Evolutionary conservation across 805 yeast species (phyloP).

Genomic region (Wickerhamomyces canadensis): DNA sequence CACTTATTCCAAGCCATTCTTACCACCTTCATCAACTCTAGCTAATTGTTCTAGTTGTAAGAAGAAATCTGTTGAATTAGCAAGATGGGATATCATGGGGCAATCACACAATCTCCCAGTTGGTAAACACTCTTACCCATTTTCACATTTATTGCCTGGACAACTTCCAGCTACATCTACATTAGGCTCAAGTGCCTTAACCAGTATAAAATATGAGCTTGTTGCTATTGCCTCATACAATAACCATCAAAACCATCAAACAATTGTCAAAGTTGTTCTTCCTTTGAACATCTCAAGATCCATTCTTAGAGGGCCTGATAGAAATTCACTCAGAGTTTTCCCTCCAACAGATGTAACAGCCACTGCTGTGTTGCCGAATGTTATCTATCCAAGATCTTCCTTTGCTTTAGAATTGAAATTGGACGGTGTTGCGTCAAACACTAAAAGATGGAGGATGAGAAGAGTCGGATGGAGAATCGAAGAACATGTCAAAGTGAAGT

Average conservation of each 20-base stretch:
- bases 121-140: conserved; percentile 85
- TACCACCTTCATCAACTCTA: conserved; percentile 44
- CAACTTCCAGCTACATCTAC: conserved; percentile 70
- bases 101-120: conserved; percentile 49
- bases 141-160: conserved; percentile 86
- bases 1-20: conserved; percentile 59
- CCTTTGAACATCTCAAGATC: conserved; percentile 76
- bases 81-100: conserved; percentile 82
- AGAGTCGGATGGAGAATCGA: conserved; percentile 86
- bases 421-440: conserved; percentile 59
- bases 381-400: conserved; percentile 79
- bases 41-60: conserved; percentile 56
- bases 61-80: conserved; percentile 52
- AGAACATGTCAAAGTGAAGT: conserved; percentile 64
- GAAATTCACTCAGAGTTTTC: conserved; percentile 83
- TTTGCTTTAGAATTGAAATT: conserved; percentile 79
- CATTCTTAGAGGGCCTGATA: conserved; percentile 73
- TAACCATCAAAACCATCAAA: conserved; percentile 25
- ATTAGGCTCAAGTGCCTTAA: conserved; percentile 46
- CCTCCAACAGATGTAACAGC: conserved; percentile 95
- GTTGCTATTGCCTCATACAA: conserved; percentile 53
- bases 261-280: conserved; percentile 39
- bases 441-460: conserved; percentile 85
- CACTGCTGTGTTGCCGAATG: conserved; percentile 81
- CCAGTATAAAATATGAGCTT: conserved; percentile 66